These are phyloP conservation scores for Exophiala mesophila DNA, from an alignment of 2,329 filamentous ascomycete genomes.

Conservation along the genomic window DNA sequence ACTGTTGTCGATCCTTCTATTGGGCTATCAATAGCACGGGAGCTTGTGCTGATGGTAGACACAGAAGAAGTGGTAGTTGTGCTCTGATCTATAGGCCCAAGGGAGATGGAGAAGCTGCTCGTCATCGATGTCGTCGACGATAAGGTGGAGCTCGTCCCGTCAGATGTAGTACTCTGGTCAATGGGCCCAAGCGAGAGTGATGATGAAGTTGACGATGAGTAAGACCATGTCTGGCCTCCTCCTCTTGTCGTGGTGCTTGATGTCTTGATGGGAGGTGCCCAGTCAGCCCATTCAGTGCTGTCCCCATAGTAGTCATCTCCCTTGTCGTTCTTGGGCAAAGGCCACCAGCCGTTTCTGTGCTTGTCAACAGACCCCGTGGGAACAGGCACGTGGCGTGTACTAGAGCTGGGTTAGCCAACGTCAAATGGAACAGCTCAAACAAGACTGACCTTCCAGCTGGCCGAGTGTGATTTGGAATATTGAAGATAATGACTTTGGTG, in stretches of 20 bases:
- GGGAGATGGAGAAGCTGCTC: background rate
- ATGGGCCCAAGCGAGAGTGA: background rate
- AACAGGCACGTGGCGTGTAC: background rate
- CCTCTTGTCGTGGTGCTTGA: background rate
- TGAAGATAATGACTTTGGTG: slow-evolving; percentile 12
- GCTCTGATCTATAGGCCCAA: background rate
- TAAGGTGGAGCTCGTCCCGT: background rate
- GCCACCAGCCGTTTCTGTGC: slow-evolving; percentile 8
- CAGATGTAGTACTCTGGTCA: background rate
- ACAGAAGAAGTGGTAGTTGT: background rate
- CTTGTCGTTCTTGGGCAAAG: slow-evolving; percentile 9
- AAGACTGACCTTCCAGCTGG: slow-evolving; percentile 6
- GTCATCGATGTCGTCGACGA: background rate
- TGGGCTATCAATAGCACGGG: slow-evolving; percentile 3
- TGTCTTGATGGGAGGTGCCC: slow-evolving; percentile 1
- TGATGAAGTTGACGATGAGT: background rate
- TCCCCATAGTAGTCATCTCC: slow-evolving; percentile 4
- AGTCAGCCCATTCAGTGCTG: slow-evolving; percentile 9
- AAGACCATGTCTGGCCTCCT: background rate
- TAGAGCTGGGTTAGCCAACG: background rate
- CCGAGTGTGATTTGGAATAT: slow-evolving; percentile 4
- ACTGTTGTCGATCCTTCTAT: background rate
- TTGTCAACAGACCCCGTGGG: background rate
- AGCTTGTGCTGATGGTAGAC: background rate
- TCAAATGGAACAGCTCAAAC: background rate